Evolutionary conservation across 1,284 basidiomycete genomes (phyloP), one percentile per base, ranked within the genome.

Genomic region (Marasmius fiardii): DNA sequence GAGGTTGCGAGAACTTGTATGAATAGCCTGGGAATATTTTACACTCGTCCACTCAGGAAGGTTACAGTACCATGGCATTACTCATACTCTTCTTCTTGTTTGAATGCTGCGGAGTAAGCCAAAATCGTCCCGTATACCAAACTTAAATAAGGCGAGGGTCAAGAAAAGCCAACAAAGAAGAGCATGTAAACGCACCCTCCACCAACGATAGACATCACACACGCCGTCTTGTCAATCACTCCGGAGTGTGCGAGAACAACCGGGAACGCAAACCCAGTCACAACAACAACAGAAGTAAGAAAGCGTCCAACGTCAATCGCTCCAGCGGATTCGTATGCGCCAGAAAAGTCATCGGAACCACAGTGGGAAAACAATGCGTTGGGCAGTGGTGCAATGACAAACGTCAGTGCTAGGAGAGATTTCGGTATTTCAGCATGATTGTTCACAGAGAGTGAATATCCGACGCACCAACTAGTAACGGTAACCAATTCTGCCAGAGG

Each of bases 401-500:
- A 99, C 31, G 90, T 95, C 62, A 98, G 75, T 2, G 97, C 96
- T 98, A 67, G 20, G 39, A 23, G 52, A 51, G 52, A 51, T 55
- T n/a, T 26, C 31, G 37, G 21, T 20, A 45, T 48, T 41, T 39
- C 2, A 49, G 28, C 18, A 41, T 18, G 24, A 26, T 39, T 10
- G 4, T 8, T 20, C 24, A 24, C 44, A 12, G 43, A 39, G 23
- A 21, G 28, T 18, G 34, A 10, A n/a, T 10, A 41, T 24, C 31
- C 20, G n/a, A 82, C 93, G 68, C 65, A 97, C 96, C 96, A 63
- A 98, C 96, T 62, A 99, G 83, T 51, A 99, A 78, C 45, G 97
- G 97, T 14, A 99, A 79, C 97, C 97, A 99, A 73, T 99, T 99
- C 34, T 85, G 75, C 89, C 91, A 99, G 37, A 99, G 77, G 23